Conservation (phyloP, 1,139 yeast species). For the Hemisphaericaspora lyxosophila region DNA sequence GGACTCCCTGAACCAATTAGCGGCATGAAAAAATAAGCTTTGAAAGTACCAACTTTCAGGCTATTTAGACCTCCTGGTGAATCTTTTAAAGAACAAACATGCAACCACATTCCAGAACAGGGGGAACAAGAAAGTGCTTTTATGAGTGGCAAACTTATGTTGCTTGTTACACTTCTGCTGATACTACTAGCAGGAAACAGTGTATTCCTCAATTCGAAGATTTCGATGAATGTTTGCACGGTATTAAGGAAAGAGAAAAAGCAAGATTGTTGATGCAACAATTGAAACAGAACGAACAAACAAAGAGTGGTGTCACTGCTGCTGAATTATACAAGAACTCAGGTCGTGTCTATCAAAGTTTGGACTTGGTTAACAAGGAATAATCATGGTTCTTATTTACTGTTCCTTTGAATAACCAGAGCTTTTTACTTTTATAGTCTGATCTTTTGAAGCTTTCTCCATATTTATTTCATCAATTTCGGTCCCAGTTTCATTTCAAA, state of each 20-base stretch:
- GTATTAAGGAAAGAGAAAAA: constrained; percentile 49
- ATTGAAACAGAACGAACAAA: constrained; percentile 44
- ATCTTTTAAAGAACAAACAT: constrained; percentile 19
- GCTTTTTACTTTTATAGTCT: too few species aligned
- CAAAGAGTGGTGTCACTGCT: constrained; percentile 43
- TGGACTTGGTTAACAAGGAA: constrained; percentile 39
- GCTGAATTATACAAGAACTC: constrained; percentile 45
- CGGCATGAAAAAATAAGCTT: constrained; percentile 1
- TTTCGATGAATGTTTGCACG: constrained; percentile 51
- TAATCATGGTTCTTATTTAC: constrained; percentile 1
- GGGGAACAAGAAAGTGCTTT: constrained; percentile 52
- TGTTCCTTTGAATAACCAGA: neutral
- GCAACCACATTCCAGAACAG: constrained; percentile 53
- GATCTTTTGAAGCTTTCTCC: neutral
- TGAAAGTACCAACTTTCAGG: neutral
- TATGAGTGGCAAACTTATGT: constrained; percentile 49
- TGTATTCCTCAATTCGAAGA: constrained; percentile 49
- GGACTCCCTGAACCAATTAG: constrained; percentile 3
- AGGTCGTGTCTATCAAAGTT: constrained; percentile 46
- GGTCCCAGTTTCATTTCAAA: neutral
- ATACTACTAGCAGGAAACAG: constrained; percentile 41
- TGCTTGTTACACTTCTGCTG: constrained; percentile 50
- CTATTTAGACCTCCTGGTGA: constrained; percentile 1
- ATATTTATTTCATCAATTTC: neutral
- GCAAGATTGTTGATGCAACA: constrained; percentile 48